Evolutionary conservation across 176 grass and related monocot genomes (phyloP).

Genomic region (Eragrostis curvula): DNA sequence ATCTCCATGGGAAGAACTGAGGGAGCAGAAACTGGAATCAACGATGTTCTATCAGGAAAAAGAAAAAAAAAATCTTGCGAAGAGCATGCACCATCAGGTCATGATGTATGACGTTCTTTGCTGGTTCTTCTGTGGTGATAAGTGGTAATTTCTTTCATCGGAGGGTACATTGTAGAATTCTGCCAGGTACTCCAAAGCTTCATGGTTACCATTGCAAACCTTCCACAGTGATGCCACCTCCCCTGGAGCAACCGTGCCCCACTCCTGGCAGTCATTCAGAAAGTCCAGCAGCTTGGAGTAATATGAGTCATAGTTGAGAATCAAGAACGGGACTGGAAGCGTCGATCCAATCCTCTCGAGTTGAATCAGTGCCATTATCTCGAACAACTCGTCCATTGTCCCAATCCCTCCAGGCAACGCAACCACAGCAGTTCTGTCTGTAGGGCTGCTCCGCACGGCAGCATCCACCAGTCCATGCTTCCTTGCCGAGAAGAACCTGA

Average conservation of each 20-base stretch:
- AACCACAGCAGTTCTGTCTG: conserved; percentile 57
- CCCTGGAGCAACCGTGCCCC: conserved; percentile 69
- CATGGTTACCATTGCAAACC: conserved; percentile 70
- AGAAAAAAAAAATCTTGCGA: background rate
- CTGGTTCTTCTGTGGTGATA: conserved; percentile 37
- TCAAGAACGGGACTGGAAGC: conserved; percentile 64
- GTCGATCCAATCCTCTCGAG: conserved; percentile 76
- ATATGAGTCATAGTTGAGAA: conserved; percentile 88
- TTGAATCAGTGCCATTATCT: conserved; percentile 79
- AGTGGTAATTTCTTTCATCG: conserved; percentile 44
- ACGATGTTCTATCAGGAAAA: background rate
- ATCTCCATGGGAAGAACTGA: background rate
- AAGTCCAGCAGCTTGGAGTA: conserved; percentile 86
- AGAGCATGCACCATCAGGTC: background rate
- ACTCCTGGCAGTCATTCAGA: conserved; percentile 63
- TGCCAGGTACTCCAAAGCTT: conserved; percentile 82
- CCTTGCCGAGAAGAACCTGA: conserved; percentile 90
- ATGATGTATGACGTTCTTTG: conserved; percentile 31
- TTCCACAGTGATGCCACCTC: conserved; percentile 84
- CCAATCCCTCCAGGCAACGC: conserved; percentile 78
- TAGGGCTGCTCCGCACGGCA: conserved; percentile 54
- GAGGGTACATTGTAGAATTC: conserved; percentile 65
- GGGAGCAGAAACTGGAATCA: background rate
- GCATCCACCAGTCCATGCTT: conserved; percentile 93
- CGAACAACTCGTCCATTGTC: conserved; percentile 81